Evolutionary conservation across 1,284 basidiomycete species (phyloP).

Genomic region (Apiotrichum domesticum): DNA sequence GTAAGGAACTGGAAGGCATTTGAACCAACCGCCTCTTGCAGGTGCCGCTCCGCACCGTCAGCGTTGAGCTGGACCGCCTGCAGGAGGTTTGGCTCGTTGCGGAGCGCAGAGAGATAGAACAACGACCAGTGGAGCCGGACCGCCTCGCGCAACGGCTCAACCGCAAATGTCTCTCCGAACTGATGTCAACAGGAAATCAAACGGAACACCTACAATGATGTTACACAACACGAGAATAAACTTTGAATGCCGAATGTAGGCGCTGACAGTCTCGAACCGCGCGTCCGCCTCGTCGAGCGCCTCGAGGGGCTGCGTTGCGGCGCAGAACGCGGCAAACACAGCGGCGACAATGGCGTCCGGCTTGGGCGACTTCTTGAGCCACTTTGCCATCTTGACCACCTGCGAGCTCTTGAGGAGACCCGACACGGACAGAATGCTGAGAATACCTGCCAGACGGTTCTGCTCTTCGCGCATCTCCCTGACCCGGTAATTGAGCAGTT

Average conservation of each 20-base stretch:
- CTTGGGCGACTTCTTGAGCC: slow-evolving; percentile 35
- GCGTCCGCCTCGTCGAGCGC: slow-evolving; percentile 17
- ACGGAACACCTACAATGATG: slow-evolving; percentile 11
- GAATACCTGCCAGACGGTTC: slow-evolving; percentile 32
- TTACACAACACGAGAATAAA: slow-evolving; percentile 33
- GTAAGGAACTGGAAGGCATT: slow-evolving; percentile 74
- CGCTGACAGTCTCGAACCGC: slow-evolving; percentile 19
- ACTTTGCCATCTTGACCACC: slow-evolving; percentile 38
- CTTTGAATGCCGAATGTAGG: slow-evolving; percentile 24
- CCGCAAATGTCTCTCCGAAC: slow-evolving; percentile 57
- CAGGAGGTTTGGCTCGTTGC: slow-evolving; percentile 57
- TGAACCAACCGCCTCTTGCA: slow-evolving; percentile 72
- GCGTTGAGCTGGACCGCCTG: slow-evolving; percentile 62
- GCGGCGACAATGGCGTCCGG: slow-evolving; percentile 28
- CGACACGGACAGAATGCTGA: slow-evolving; percentile 25
- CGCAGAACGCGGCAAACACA: slow-evolving; percentile 28
- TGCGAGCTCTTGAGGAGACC: slow-evolving; percentile 37
- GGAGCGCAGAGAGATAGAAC: slow-evolving; percentile 68
- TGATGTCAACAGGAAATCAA: slow-evolving; percentile 7
- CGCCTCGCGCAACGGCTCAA: slow-evolving; percentile 67
- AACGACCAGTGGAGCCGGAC: slow-evolving; percentile 80
- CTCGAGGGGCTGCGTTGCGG: slow-evolving; percentile 31
- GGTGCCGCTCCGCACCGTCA: slow-evolving; percentile 70
- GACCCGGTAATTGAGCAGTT: slow-evolving; percentile 33
- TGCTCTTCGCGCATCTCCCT: slow-evolving; percentile 29